phyloP scores from a whole-genome alignment of 106 monocot genomes.

The Dendrobium officinale region DNA sequence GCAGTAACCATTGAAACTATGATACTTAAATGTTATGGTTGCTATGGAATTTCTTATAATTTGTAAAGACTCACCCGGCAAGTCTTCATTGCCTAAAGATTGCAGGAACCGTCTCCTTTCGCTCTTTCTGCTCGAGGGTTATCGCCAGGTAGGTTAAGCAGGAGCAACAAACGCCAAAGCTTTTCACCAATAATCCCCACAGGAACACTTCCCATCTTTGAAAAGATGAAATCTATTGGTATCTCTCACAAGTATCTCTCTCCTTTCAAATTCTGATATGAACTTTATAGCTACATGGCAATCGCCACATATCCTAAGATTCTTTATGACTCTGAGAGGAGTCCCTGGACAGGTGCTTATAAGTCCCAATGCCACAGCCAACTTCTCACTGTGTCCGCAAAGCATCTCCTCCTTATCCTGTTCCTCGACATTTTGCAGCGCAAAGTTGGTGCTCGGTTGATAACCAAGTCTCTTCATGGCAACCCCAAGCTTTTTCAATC shows the following conservation, averaged over 20 bases:
- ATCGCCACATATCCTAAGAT: conserved; percentile 78
- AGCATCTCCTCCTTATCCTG: conserved; percentile 88
- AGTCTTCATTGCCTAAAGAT: background rate
- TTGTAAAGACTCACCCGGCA: background rate
- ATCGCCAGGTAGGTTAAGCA: background rate
- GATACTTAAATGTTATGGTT: no score
- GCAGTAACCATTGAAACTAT: no score
- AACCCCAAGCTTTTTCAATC: conserved; percentile 33
- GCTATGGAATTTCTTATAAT: no score
- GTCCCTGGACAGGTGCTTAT: conserved; percentile 49
- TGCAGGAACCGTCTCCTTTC: background rate
- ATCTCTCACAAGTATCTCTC: conserved; percentile 75
- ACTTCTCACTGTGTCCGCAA: conserved; percentile 80
- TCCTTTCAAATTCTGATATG: conserved; percentile 47
- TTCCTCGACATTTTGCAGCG: conserved; percentile 87
- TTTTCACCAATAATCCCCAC: conserved; percentile 76
- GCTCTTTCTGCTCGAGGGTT: background rate
- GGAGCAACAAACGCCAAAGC: background rate
- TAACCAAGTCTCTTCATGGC: conserved; percentile 61
- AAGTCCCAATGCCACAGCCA: conserved; percentile 70
- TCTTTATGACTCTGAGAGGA: conserved; percentile 66
- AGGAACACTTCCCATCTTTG: conserved; percentile 67
- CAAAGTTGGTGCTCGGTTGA: conserved; percentile 47
- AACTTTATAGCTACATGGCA: conserved; percentile 78
- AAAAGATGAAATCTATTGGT: conserved; percentile 90